Evolutionary conservation across 2,329 filamentous ascomycete species (phyloP), one percentile per base, ranked within the genome.

Genomic region (Colletotrichum destructivum): DNA sequence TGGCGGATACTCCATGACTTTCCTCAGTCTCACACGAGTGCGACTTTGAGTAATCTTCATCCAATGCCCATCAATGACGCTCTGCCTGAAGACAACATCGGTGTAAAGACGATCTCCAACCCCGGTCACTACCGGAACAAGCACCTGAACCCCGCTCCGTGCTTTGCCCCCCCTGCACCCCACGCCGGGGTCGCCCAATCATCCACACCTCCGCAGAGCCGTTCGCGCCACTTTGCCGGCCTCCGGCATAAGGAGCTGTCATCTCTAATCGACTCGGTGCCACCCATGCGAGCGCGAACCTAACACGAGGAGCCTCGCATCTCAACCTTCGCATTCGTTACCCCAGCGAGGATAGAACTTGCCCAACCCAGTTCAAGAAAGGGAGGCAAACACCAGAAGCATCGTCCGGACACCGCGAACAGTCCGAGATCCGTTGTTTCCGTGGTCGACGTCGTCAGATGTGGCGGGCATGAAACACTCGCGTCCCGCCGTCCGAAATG

Each of bases 401-500:
- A 67, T 21, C 23, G n/a, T 31, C 57, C 64, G 69, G 69, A 54
- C n/a, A 11, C 15, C 23, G 26, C 6, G 51, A 46, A 38, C 8
- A 71, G 5, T 46, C 69, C 69, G 69, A 71, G 62, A 46, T 59
- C 69, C 69, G 64, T 21, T 12, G 16, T 7, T 9, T 26, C 35
- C 31, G 23, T 66, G 42, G 18, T 13, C 35, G 44, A 47, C 35
- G n/a, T 55, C 26, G 44, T 55, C 40, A 31, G 40, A 44, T 55
- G 49, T 60, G 31, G 23, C 16, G 21, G 31, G 49, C 26, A 26
- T 71, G 64, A 71, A 71, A 71, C 69, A 55, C 49, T 12, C 26
- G 35, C 52, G 51, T 62, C 52, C 57, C 64, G 31, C 57, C 68
- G 47, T 71, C 55, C 44, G 31, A 68, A 56, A 62, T 71, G 69